Evolutionary conservation across 1,284 basidiomycete genomes (phyloP).

Genomic region (Moniliella sp.): DNA sequence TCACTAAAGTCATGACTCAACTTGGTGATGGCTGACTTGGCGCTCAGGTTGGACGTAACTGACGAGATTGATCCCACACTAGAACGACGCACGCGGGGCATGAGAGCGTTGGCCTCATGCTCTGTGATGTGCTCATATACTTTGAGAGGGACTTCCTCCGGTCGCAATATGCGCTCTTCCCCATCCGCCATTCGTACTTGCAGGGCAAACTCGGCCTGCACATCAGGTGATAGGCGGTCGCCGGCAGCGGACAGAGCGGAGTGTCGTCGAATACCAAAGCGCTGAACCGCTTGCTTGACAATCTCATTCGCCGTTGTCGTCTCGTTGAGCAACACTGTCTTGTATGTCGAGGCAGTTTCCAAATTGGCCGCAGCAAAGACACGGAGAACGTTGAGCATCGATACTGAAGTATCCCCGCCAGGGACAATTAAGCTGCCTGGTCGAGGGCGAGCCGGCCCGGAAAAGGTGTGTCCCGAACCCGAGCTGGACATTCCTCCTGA

Average conservation of each 20-base stretch:
- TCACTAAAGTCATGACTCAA: constrained; percentile 84
- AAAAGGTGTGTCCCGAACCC: background rate
- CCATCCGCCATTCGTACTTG: constrained; percentile 78
- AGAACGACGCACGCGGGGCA: constrained; percentile 52
- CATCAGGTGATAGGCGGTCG: constrained; percentile 35
- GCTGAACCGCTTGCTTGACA: constrained; percentile 70
- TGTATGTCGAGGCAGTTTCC: constrained; percentile 84
- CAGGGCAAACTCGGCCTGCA: constrained; percentile 65
- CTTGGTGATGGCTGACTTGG: constrained; percentile 78
- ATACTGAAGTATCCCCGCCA: constrained; percentile 42
- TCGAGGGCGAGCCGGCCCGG: constrained; percentile 4
- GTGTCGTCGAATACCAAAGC: constrained; percentile 53
- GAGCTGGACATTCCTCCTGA: too few species aligned
- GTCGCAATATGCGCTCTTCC: constrained; percentile 47
- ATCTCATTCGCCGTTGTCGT: constrained; percentile 63
- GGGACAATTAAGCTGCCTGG: constrained; percentile 32
- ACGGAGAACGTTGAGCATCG: constrained; percentile 73
- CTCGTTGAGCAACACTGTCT: constrained; percentile 75
- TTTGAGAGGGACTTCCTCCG: constrained; percentile 55
- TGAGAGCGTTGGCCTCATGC: constrained; percentile 40
- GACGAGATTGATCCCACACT: constrained; percentile 81
- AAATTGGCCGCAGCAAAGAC: constrained; percentile 64
- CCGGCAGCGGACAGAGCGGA: too few species aligned
- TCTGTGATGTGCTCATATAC: constrained; percentile 49
- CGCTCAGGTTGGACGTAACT: constrained; percentile 64